A percentile compares a stretch with the other conserved stretches of the same genome.
These are phyloP conservation scores for Exophiala dermatitidis DNA, from an alignment of 2,329 filamentous ascomycete species.

Conservation along the genomic window DNA sequence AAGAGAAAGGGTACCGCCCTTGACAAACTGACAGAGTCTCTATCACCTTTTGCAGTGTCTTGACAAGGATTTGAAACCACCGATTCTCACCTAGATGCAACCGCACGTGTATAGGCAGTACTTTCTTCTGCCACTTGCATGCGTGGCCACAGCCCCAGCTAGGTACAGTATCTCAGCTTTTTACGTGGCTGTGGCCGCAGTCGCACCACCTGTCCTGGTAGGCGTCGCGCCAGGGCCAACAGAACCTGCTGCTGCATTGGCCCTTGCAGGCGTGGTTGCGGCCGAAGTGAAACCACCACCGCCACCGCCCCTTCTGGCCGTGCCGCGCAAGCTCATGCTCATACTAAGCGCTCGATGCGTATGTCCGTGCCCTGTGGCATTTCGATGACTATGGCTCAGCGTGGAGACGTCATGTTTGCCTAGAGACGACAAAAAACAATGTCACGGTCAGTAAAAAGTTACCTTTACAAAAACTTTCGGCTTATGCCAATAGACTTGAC, in stretches of 20 bases:
- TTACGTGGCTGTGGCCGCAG: not conserved
- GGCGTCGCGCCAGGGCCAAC: conserved; percentile 1
- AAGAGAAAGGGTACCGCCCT: too few species aligned
- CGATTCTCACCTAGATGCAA: too few species aligned
- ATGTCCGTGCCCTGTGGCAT: conserved; percentile 10
- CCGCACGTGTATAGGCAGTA: too few species aligned
- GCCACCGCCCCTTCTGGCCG: conserved; percentile 14
- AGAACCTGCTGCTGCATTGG: not conserved
- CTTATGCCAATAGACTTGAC: too few species aligned
- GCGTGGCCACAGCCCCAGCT: too few species aligned
- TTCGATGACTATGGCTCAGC: conserved; percentile 21
- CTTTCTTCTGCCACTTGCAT: too few species aligned
- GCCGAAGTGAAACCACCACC: conserved; percentile 10
- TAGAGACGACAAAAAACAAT: not conserved
- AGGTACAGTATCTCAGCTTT: not conserved
- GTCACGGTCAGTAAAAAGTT: not conserved
- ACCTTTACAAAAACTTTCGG: not conserved
- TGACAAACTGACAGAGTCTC: too few species aligned
- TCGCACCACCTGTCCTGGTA: not conserved
- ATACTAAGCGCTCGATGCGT: conserved; percentile 18
- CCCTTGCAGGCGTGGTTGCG: not conserved
- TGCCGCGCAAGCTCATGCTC: conserved; percentile 22
- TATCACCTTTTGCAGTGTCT: too few species aligned
- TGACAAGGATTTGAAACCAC: too few species aligned
- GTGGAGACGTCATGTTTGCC: conserved; percentile 27